phyloP scores from a whole-genome alignment of 2,329 filamentous ascomycete species.

The Alternaria brassicae region DNA sequence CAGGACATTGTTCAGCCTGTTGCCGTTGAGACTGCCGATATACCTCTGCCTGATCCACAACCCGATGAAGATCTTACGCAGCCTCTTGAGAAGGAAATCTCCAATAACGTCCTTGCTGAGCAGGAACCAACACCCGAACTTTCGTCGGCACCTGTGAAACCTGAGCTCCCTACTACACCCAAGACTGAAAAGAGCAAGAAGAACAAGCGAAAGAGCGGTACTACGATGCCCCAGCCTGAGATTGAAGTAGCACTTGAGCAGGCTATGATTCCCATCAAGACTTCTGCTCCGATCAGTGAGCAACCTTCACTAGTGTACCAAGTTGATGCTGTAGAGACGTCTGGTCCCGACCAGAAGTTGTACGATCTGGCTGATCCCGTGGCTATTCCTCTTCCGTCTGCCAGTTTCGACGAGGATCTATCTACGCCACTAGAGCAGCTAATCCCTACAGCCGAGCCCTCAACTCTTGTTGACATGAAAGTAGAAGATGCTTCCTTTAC shows the following conservation, averaged over 20 bases:
- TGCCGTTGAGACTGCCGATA: neutral
- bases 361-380: slow-evolving; percentile 4
- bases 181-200: slow-evolving; percentile 18
- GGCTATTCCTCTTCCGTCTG: slow-evolving; percentile 5
- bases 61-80: slow-evolving; percentile 4
- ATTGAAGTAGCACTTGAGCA: slow-evolving; percentile 4
- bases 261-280: neutral
- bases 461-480: neutral
- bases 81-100: neutral
- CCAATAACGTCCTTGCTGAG: neutral
- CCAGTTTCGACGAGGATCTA: slow-evolving; percentile 3
- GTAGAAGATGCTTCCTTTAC: slow-evolving; percentile 8
- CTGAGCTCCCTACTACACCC: neutral
- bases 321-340: neutral
- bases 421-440: neutral
- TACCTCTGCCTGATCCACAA: slow-evolving; percentile 2
- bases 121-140: neutral
- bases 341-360: neutral
- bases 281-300: neutral
- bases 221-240: slow-evolving; percentile 4
- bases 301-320: neutral
- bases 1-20: neutral
- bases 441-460: neutral
- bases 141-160: neutral
- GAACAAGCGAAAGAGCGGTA: slow-evolving; percentile 10